Evolutionary conservation across 805 yeast species (phyloP).

Genomic region (Starmerella floris): DNA sequence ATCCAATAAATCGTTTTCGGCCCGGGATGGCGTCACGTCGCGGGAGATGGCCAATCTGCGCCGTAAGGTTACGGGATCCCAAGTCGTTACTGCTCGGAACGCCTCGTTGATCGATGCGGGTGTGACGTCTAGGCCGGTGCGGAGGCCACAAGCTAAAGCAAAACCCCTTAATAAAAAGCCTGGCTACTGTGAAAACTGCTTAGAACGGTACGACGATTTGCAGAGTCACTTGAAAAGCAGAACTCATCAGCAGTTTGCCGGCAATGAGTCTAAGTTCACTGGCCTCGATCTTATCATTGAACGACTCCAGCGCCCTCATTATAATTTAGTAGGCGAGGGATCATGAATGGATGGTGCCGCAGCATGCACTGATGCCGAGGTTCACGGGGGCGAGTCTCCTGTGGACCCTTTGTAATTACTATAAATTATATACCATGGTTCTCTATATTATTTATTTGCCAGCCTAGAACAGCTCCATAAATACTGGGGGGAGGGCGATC

Average conservation of each 20-base stretch:
- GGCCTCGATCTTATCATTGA: constrained; percentile 64
- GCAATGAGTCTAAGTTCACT: constrained; percentile 52
- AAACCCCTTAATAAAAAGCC: constrained; percentile 29
- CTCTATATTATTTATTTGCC: too few species aligned
- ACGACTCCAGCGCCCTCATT: constrained; percentile 29
- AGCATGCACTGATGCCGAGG: too few species aligned
- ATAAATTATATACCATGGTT: too few species aligned
- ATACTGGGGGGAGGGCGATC: too few species aligned
- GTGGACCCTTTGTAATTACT: too few species aligned
- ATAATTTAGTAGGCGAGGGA: too few species aligned
- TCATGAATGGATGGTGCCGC: too few species aligned
- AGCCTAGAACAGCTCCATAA: too few species aligned
- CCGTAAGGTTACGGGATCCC: constrained; percentile 26
- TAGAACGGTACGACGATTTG: constrained; percentile 66
- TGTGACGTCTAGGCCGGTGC: neutral
- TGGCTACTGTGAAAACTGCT: constrained; percentile 91
- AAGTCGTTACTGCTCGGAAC: neutral
- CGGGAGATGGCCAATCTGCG: constrained; percentile 33
- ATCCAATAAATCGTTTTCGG: constrained; percentile 26
- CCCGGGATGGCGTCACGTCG: constrained; percentile 26
- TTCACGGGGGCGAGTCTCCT: too few species aligned
- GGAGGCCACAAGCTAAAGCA: constrained; percentile 1
- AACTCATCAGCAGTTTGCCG: constrained; percentile 69
- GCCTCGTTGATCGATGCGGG: neutral
- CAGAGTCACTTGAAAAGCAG: constrained; percentile 58